phyloP scores from a whole-genome alignment of 2,329 filamentous ascomycete species.

The Apiospora kogelbergensis region DNA sequence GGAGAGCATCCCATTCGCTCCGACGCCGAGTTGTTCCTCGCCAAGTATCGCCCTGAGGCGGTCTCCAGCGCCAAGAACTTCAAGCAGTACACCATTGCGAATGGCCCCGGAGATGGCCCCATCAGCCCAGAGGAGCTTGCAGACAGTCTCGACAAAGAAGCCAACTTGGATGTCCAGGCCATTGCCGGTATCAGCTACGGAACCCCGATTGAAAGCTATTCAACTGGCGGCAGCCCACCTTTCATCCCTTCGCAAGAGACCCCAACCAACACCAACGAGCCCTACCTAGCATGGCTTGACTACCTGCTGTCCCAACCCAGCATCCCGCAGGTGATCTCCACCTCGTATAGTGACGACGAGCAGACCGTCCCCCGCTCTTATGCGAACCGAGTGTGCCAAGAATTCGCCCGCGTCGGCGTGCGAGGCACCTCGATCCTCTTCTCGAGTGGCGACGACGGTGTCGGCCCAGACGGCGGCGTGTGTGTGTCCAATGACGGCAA shows the following conservation, averaged over 20 bases:
- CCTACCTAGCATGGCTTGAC: conserved; percentile 55
- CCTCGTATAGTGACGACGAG: conserved; percentile 69
- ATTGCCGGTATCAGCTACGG: conserved; percentile 1
- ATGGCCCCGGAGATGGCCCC: conserved; percentile 31
- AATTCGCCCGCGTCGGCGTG: conserved; percentile 64
- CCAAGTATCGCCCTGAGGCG: conserved; percentile 39
- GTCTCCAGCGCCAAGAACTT: conserved; percentile 38
- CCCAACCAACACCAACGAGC: conserved; percentile 48
- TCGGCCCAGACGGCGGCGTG: conserved; percentile 42
- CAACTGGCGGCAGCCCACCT: conserved; percentile 24
- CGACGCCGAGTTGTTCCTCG: conserved; percentile 42
- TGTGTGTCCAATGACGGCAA: conserved; percentile 55
- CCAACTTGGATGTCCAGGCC: conserved; percentile 15
- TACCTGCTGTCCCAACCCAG: conserved; percentile 54
- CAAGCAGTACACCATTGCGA: conserved; percentile 26
- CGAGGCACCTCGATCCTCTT: conserved; percentile 64
- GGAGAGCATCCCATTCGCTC: conserved; percentile 45
- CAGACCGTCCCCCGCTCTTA: conserved; percentile 62
- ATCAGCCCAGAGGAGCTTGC: background rate
- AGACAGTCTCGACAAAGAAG: conserved; percentile 23
- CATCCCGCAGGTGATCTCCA: conserved; percentile 62
- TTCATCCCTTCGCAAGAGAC: conserved; percentile 45
- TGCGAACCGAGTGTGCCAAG: conserved; percentile 55
- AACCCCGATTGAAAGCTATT: background rate
- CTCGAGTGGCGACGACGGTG: conserved; percentile 52